Percentiles rank a stretch among this genome's conserved stretches.
These are phyloP conservation scores for Gelatoporia subvermispora DNA, from an alignment of 768 basidiomycete species.

Conservation along the genomic window DNA sequence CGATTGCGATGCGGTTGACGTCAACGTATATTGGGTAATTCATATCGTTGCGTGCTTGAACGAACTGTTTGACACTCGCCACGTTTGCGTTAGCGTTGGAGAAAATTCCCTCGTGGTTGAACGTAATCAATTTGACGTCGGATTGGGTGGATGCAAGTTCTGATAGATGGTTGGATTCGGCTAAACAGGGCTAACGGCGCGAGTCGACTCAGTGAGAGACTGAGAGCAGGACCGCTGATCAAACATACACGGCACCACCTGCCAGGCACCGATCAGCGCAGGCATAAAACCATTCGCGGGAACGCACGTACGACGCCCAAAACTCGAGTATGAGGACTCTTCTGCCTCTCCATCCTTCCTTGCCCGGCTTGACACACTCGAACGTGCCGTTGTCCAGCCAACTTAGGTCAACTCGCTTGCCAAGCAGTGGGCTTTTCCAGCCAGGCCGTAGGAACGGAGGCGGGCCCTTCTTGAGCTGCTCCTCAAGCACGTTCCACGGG, in stretches of 20 bases:
- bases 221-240: not conserved
- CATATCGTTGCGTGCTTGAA: constrained; percentile 21
- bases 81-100: constrained; percentile 21
- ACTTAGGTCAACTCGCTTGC: constrained; percentile 20
- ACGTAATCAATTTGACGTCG: constrained; percentile 24
- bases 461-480: constrained; percentile 23
- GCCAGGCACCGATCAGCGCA: not conserved
- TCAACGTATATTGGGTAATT: constrained; percentile 26
- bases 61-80: constrained; percentile 19
- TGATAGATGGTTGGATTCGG: constrained; percentile 24
- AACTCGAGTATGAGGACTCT: constrained; percentile 25
- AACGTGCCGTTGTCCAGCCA: constrained; percentile 25
- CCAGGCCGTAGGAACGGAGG: constrained; percentile 27
- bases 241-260: constrained; percentile 22
- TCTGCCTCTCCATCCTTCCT: constrained; percentile 22
- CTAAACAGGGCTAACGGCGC: constrained; percentile 22
- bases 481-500: constrained; percentile 22
- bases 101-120: constrained; percentile 28
- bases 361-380: constrained; percentile 19
- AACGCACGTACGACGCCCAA: constrained; percentile 25
- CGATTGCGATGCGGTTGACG: constrained; percentile 20
- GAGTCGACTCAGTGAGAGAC: not conserved
- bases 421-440: constrained; percentile 25
- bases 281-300: not conserved
- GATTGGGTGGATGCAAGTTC: constrained; percentile 15